Conservation (phyloP, 495 filamentous ascomycete species). For the Podospora pseudoanserina region DNA sequence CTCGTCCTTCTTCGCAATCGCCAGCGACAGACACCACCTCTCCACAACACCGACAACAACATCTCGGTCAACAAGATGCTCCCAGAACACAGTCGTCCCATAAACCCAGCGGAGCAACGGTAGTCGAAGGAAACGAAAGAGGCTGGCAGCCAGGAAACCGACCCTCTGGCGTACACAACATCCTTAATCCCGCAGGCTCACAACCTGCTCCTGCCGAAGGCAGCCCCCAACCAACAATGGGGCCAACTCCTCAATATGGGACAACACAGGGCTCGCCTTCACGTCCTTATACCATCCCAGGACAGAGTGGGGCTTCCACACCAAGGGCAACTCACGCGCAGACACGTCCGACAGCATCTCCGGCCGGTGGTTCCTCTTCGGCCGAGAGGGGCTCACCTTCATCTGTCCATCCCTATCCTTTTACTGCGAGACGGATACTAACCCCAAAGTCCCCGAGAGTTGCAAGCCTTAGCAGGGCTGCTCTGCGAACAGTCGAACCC, state of each 20-base stretch:
- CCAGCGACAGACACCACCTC: slow-evolving; percentile 29
- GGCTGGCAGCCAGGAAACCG: slow-evolving; percentile 37
- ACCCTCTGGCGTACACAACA: slow-evolving; percentile 48
- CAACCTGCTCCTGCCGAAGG: slow-evolving; percentile 13
- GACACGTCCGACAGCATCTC: slow-evolving; percentile 23
- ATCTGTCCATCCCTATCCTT: slow-evolving; percentile 38
- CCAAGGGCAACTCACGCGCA: slow-evolving; percentile 22
- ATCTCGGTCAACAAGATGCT: slow-evolving; percentile 26
- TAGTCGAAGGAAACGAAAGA: slow-evolving; percentile 31
- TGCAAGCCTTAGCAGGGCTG: slow-evolving; percentile 41
- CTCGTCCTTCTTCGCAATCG: slow-evolving; percentile 36
- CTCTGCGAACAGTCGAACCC: slow-evolving; percentile 44
- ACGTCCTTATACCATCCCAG: slow-evolving; percentile 28
- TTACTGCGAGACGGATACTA: slow-evolving; percentile 51
- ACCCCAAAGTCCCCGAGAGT: slow-evolving; percentile 63
- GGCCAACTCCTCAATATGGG: slow-evolving; percentile 25
- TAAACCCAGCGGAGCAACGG: slow-evolving; percentile 26
- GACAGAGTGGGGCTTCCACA: slow-evolving; percentile 29
- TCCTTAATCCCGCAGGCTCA: slow-evolving; percentile 47
- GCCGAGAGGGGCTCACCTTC: slow-evolving; percentile 38
- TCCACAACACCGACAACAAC: slow-evolving; percentile 28
- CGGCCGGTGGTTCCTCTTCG: slow-evolving; percentile 29
- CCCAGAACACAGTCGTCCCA: slow-evolving; percentile 29
- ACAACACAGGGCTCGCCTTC: slow-evolving; percentile 31
- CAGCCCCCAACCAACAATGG: slow-evolving; percentile 25